Evolutionary conservation across 768 basidiomycete species (phyloP).

Genomic region (Thelephora aurantiotincta): DNA sequence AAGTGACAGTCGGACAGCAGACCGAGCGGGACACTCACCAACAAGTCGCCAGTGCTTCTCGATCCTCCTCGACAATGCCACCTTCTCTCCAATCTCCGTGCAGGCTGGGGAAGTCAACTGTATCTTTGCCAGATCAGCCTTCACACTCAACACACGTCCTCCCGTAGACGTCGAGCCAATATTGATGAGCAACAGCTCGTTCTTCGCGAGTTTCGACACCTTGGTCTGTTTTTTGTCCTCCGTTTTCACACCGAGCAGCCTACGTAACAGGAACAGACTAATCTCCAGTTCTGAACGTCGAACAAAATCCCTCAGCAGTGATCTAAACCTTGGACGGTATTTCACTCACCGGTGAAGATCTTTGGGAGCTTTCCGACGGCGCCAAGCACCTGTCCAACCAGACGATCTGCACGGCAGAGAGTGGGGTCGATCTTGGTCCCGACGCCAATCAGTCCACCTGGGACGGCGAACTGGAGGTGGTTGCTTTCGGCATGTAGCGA

Average conservation of each 20-base stretch:
- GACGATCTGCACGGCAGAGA: slow-evolving; percentile 88
- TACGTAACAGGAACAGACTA: slow-evolving; percentile 85
- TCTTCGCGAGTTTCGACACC: slow-evolving; percentile 81
- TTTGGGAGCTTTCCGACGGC: slow-evolving; percentile 89
- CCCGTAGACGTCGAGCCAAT: slow-evolving; percentile 97
- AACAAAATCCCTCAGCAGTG: background rate
- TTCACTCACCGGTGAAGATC: slow-evolving; percentile 65
- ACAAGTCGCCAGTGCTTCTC: slow-evolving; percentile 98
- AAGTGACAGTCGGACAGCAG: background rate
- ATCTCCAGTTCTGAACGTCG: slow-evolving; percentile 65
- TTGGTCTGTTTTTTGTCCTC: slow-evolving; percentile 99
- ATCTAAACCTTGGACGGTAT: slow-evolving; percentile 1
- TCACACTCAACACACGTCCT: slow-evolving; percentile 86
- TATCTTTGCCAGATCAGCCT: slow-evolving; percentile 90
- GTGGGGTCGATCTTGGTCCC: slow-evolving; percentile 96
- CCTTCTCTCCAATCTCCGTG: slow-evolving; percentile 95
- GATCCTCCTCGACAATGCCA: slow-evolving; percentile 85
- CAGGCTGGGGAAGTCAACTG: slow-evolving; percentile 90
- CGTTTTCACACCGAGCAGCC: slow-evolving; percentile 93
- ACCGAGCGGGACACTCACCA: slow-evolving; percentile 35
- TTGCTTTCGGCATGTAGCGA: slow-evolving; percentile 93
- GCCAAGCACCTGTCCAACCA: slow-evolving; percentile 94
- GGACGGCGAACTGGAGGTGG: slow-evolving; percentile 86
- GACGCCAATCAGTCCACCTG: slow-evolving; percentile 96
- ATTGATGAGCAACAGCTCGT: slow-evolving; percentile 90